Percentiles rank a stretch among this genome's conserved stretches.
These are phyloP conservation scores for Penicillium sp. DNA, from an alignment of 2,329 filamentous ascomycete species.

Conservation along the genomic window DNA sequence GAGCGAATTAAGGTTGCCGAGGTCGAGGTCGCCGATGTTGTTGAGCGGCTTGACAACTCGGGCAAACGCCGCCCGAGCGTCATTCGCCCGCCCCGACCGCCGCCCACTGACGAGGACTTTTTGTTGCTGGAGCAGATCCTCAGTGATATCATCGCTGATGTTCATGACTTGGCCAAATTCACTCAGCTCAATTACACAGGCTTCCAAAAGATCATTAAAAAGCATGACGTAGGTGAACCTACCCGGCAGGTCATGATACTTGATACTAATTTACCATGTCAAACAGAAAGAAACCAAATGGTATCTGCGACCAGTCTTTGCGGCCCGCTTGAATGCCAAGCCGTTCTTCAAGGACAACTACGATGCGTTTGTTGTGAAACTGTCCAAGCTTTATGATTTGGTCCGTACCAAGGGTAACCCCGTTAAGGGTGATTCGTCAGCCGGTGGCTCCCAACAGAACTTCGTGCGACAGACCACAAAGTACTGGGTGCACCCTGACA, in stretches of 20 bases:
- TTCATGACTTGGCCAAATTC: constrained; percentile 97
- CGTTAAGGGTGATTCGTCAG: constrained; percentile 84
- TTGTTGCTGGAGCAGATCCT: constrained; percentile 89
- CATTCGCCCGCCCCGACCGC: constrained; percentile 18
- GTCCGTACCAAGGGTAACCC: constrained; percentile 92
- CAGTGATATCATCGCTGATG: constrained; percentile 97
- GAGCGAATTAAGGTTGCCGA: constrained; percentile 85
- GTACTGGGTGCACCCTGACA: constrained; percentile 99
- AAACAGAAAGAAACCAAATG: constrained; percentile 85
- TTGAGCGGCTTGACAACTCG: constrained; percentile 67
- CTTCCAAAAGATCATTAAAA: constrained; percentile 99
- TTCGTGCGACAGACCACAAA: constrained; percentile 98
- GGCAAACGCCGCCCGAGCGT: constrained; percentile 32
- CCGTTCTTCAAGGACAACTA: constrained; percentile 99
- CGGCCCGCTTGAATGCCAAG: constrained; percentile 88
- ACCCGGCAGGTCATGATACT: too few relatives aligned
- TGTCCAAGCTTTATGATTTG: constrained; percentile 92
- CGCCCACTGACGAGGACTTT: constrained; percentile 85
- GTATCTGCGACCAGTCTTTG: constrained; percentile 94
- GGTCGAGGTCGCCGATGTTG: constrained; percentile 84
- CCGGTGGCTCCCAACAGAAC: constrained; percentile 88
- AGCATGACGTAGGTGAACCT: constrained; percentile 75
- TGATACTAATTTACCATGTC: not conserved
- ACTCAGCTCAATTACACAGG: constrained; percentile 98
- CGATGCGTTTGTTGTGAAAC: constrained; percentile 89